phyloP scores from a whole-genome alignment of 2,329 filamentous ascomycete species.

The Talaromyces sp. region DNA sequence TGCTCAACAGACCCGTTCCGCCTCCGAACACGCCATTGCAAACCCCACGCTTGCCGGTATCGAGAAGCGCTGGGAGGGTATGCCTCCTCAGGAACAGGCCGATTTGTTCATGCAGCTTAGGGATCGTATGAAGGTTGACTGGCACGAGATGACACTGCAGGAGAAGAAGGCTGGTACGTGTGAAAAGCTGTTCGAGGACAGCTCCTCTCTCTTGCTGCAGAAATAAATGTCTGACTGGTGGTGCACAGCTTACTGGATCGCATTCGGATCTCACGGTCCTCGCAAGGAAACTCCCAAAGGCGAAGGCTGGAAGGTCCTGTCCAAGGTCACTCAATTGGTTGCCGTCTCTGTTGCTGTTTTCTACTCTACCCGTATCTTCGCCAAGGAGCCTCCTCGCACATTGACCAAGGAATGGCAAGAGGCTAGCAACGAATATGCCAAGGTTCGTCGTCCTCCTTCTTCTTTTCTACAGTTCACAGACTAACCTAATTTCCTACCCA shows the following conservation, averaged over 20 bases:
- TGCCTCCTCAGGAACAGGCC: slow-evolving; percentile 98
- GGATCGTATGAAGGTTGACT: slow-evolving; percentile 98
- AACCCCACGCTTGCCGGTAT: slow-evolving; percentile 97
- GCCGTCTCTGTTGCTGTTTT: slow-evolving; percentile 69
- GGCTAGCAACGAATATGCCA: slow-evolving; percentile 88
- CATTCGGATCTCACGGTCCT: slow-evolving; percentile 93
- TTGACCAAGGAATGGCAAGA: slow-evolving; percentile 99
- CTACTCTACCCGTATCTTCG: slow-evolving; percentile 66
- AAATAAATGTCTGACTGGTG: background rate
- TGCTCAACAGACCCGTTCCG: slow-evolving; percentile 51
- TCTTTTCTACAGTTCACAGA: background rate
- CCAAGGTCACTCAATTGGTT: slow-evolving; percentile 68
- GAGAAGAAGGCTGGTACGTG: slow-evolving; percentile 99
- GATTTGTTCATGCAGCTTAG: slow-evolving; percentile 98
- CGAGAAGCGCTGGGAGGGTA: slow-evolving; percentile 98
- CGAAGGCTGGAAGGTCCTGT: slow-evolving; percentile 74
- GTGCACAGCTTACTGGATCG: slow-evolving; percentile 88
- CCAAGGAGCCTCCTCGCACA: slow-evolving; percentile 70
- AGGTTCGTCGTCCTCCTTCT: slow-evolving; percentile 56
- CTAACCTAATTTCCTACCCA: slow-evolving; percentile 14
- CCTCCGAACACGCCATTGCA: slow-evolving; percentile 86
- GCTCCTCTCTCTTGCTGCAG: background rate
- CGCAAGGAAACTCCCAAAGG: slow-evolving; percentile 78
- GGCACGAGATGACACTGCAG: slow-evolving; percentile 88
- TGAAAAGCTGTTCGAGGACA: background rate